Base-by-base conservation (phyloP, 345 rosid species). In the Eucalyptus polybractea region DNA sequence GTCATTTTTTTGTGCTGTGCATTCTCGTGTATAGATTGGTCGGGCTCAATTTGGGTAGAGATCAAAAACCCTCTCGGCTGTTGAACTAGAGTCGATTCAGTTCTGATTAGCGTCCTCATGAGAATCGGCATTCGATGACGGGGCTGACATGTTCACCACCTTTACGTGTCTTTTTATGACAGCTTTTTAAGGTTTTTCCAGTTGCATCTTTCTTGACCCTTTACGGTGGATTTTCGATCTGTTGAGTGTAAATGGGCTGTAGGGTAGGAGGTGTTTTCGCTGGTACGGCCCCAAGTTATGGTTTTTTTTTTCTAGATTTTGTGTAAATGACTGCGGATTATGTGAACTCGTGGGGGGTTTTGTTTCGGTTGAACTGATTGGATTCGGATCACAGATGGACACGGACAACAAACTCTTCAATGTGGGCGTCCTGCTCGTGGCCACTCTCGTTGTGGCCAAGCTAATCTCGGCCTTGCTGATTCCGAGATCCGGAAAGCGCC, bases 391-490 rank as follows among this genome's bases (percentile, higher is more conserved):
- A 90, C 47, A 90, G 85, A 90, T 91, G 93, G 98, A 95, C 88
- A 89, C 90, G 58, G 96, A 92, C 42, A 94, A 92, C 93, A 96
- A 97, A 90, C 44, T 95, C 81, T 87, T 93, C 88, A 97, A 96
- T 88, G 91, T 91, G 90, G 93, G 96, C 89, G 76, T 96, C 76
- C 92, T 94, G 56, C 90, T 97, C 47, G 92, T 92, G 54, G 98
- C 96, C 90, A 97, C 99, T 15, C 42, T 97, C 29, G 51, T 97
- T 13, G 90, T 95, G 90, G 95, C 98, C 90, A 97, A 96, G 95
- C 94, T 97, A 45, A 92, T 97, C 88, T 94, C 96, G 40, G 89
- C 91, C 8, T 93, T 98, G 90, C 56, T 94, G 50, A 92, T 91
- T 92, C 94, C 93, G 22, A 92, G 96, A 90, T 95, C 97, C 87